These are phyloP conservation scores for Magnaporthiopsis incrustans DNA, from an alignment of 2,329 filamentous ascomycete genomes.

Conservation along the genomic window DNA sequence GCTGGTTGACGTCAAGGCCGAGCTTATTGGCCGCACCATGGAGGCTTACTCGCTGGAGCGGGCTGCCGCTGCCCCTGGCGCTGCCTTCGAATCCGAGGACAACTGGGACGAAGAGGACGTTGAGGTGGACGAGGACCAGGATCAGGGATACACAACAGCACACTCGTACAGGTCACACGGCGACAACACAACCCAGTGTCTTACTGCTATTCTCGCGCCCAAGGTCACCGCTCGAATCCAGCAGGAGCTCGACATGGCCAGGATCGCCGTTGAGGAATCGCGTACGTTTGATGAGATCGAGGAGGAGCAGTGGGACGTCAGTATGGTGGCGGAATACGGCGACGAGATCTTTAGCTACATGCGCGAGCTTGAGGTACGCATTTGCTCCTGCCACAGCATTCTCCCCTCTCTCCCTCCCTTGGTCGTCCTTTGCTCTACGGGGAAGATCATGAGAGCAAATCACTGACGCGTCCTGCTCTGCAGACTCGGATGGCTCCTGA, in stretches of 20 bases:
- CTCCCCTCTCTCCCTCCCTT: background rate
- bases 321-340: constrained; percentile 95
- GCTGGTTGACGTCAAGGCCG: background rate
- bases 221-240: constrained; percentile 59
- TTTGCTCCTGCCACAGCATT: background rate
- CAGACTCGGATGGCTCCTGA: constrained; percentile 58
- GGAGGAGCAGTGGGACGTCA: constrained; percentile 87
- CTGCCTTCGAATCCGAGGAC: constrained; percentile 52
- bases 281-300: constrained; percentile 68
- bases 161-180: constrained; percentile 70
- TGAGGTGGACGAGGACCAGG: constrained; percentile 56
- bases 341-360: constrained; percentile 95
- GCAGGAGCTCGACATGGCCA: constrained; percentile 63
- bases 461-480: background rate
- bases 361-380: constrained; percentile 71
- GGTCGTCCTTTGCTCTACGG: background rate
- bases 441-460: background rate
- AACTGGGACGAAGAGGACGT: constrained; percentile 70
- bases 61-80: constrained; percentile 3
- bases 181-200: constrained; percentile 43
- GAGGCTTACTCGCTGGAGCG: constrained; percentile 11
- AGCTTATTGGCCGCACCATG: background rate
- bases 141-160: constrained; percentile 69
- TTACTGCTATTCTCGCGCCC: constrained; percentile 60
- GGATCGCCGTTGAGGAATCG: constrained; percentile 56